Conservation (phyloP, 73 alveolate species). For the Uronychia binucleata region DNA sequence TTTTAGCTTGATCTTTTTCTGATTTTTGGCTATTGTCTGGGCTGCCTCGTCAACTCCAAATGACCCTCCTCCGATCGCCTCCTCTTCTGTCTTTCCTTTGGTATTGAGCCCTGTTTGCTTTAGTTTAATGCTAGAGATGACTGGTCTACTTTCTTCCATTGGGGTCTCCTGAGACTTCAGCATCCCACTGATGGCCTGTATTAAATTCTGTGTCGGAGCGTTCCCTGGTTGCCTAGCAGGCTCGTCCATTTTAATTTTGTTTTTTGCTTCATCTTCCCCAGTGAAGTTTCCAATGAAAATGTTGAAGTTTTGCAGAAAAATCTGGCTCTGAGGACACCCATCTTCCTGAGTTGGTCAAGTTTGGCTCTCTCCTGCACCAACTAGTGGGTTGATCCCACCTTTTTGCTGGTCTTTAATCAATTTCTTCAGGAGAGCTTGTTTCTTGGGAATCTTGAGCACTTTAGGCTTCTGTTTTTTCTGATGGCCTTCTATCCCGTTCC, state of each 20-base stretch:
- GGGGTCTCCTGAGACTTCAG: not conserved
- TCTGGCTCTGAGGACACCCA: not conserved
- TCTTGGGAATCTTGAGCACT: no score
- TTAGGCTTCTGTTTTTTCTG: not conserved
- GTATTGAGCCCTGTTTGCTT: not conserved
- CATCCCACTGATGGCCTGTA: not conserved
- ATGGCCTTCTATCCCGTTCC: not conserved
- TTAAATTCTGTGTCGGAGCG: not conserved
- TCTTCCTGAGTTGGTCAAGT: not conserved
- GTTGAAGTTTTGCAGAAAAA: not conserved
- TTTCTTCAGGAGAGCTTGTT: not conserved
- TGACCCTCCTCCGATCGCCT: no score
- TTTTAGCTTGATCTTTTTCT: no score
- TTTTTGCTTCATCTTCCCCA: not conserved
- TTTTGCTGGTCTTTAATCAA: not conserved
- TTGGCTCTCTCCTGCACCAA: no score
- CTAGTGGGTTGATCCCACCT: no score
- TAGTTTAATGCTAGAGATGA: not conserved
- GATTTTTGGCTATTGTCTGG: no score
- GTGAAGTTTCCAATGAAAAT: not conserved
- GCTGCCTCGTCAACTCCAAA: no score
- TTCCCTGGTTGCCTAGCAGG: no score
- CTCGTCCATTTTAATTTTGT: not conserved
- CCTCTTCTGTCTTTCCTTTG: not conserved
- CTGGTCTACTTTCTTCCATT: not conserved